A percentile compares a stretch with the other conserved stretches of the same genome.
These are phyloP conservation scores for Lagerstroemia speciosa DNA, from an alignment of 345 rosid genomes.

Conservation along the genomic window DNA sequence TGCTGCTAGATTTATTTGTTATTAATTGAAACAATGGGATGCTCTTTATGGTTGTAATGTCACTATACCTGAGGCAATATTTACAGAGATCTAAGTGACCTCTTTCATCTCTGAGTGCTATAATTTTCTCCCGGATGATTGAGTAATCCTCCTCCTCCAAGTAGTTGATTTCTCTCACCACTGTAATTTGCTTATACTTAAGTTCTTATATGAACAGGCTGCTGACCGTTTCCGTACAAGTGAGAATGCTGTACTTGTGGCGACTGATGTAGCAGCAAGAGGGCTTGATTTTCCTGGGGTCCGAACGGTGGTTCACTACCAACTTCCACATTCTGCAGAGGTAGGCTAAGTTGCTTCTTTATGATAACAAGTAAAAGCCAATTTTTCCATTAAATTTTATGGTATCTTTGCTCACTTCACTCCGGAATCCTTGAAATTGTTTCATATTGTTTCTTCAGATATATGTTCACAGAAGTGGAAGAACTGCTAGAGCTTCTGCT, in stretches of 20 bases:
- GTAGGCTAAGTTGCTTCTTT: constrained; percentile 24
- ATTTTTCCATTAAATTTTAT: not conserved
- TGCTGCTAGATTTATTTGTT: not conserved
- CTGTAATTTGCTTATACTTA: too few relatives aligned
- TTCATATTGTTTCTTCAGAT: constrained; percentile 34
- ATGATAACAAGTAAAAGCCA: not conserved
- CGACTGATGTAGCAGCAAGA: constrained; percentile 97
- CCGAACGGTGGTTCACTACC: constrained; percentile 90
- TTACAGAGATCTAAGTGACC: not conserved
- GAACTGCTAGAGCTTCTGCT: constrained; percentile 88
- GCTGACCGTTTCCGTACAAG: constrained; percentile 76
- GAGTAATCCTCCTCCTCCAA: too few relatives aligned
- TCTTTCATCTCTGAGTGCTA: not conserved
- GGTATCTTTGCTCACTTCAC: constrained; percentile 4
- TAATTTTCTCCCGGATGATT: not conserved
- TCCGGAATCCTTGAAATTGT: not conserved
- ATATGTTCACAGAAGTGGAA: constrained; percentile 96
- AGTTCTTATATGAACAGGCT: constrained; percentile 32
- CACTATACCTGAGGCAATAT: too few relatives aligned
- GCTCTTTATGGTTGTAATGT: not conserved
- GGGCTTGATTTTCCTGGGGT: constrained; percentile 95
- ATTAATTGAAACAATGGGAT: not conserved
- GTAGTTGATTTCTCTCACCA: too few relatives aligned
- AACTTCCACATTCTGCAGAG: constrained; percentile 96
- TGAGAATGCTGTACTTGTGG: constrained; percentile 76